Conservation (phyloP, 2,329 filamentous ascomycete species). For the Aspergillus udagawae region DNA sequence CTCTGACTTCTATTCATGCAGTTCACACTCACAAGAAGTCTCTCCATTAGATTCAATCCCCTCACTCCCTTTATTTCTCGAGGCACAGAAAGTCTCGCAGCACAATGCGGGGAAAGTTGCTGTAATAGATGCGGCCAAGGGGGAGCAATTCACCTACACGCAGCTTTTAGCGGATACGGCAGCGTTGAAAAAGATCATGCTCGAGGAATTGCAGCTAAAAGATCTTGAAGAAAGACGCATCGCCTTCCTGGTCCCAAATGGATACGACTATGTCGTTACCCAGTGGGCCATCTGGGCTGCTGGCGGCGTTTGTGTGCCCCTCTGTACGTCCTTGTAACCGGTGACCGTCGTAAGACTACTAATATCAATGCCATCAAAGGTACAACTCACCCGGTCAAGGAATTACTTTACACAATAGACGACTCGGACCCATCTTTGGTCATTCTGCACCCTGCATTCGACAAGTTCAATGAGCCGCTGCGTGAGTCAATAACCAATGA, state of each 20-base stretch:
- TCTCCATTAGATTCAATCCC: slow-evolving; percentile 27
- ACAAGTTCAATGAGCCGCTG: slow-evolving; percentile 29
- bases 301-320: slow-evolving; percentile 41
- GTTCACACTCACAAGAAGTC: neutral
- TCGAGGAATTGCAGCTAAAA: slow-evolving; percentile 26
- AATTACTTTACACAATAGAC: slow-evolving; percentile 39
- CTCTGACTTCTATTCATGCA: slow-evolving; percentile 7
- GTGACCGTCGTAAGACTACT: slow-evolving; percentile 1
- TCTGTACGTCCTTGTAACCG: slow-evolving; percentile 31
- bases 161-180: slow-evolving; percentile 40
- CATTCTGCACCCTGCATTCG: slow-evolving; percentile 38
- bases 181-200: slow-evolving; percentile 32
- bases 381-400: slow-evolving; percentile 40
- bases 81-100: slow-evolving; percentile 33
- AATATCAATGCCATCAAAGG: slow-evolving; percentile 19
- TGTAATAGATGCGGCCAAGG: slow-evolving; percentile 37
- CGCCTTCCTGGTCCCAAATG: slow-evolving; percentile 37
- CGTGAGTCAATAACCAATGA: slow-evolving; percentile 23
- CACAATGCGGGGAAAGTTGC: slow-evolving; percentile 33
- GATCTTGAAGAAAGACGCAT: slow-evolving; percentile 38
- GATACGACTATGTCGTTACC: slow-evolving; percentile 41
- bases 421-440: slow-evolving; percentile 42
- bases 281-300: slow-evolving; percentile 45
- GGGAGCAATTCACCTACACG: slow-evolving; percentile 37
- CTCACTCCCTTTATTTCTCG: slow-evolving; percentile 38